Evolutionary conservation across 495 filamentous ascomycete species (phyloP).

Genomic region (Oidiodendron maius): DNA sequence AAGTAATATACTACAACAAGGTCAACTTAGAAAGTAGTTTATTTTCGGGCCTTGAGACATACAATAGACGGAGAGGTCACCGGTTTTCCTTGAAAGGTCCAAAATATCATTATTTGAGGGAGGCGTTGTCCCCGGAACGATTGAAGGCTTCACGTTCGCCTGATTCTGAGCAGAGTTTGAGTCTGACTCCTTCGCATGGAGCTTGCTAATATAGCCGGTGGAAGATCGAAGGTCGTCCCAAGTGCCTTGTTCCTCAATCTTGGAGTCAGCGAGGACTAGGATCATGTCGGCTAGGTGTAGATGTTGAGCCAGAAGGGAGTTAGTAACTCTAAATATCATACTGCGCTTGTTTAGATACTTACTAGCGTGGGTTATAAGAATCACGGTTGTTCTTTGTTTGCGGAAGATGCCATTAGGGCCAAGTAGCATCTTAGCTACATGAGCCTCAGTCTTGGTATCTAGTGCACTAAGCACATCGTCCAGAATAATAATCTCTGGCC

Average conservation of each 20-base stretch:
- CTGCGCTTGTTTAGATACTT: too few relatives aligned
- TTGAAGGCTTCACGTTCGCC: neutral
- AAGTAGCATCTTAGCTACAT: slow-evolving; percentile 27
- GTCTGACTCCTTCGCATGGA: neutral
- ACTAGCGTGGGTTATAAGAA: slow-evolving; percentile 29
- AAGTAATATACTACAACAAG: too few relatives aligned
- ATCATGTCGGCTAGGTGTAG: too few relatives aligned
- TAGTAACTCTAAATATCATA: too few relatives aligned
- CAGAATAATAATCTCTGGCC: slow-evolving; percentile 23
- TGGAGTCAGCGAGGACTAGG: too few relatives aligned
- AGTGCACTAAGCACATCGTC: slow-evolving; percentile 32
- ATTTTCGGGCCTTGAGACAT: too few relatives aligned
- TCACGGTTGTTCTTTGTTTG: slow-evolving; percentile 23
- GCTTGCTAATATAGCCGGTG: slow-evolving; percentile 20
- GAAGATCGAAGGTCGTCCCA: slow-evolving; percentile 32
- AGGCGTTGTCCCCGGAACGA: neutral
- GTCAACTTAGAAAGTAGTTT: too few relatives aligned
- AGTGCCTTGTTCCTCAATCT: too few relatives aligned
- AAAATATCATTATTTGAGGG: too few relatives aligned
- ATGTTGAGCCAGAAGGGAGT: too few relatives aligned
- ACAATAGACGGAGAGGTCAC: too few relatives aligned
- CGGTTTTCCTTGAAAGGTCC: too few relatives aligned
- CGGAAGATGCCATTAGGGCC: slow-evolving; percentile 24
- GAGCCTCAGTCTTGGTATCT: slow-evolving; percentile 27
- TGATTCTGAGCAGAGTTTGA: neutral